phyloP scores from a whole-genome alignment of 2,329 filamentous ascomycete genomes.

The Thielaviopsis populi region DNA sequence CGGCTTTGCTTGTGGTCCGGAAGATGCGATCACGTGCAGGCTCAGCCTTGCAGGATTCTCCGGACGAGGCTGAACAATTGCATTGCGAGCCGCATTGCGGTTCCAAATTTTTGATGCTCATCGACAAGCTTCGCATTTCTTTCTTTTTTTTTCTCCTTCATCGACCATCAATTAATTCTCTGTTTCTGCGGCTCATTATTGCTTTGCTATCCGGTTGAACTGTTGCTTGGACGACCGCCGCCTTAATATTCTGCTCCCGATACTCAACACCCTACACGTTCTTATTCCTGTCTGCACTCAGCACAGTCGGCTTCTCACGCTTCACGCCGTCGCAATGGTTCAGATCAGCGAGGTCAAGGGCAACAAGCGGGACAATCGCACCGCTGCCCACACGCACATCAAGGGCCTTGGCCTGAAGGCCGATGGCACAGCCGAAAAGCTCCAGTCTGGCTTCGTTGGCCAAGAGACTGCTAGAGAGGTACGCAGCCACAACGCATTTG shows the following conservation, averaged over 20 bases:
- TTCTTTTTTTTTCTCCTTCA: background rate
- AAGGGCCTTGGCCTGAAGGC: conserved; percentile 76
- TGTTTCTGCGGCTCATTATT: background rate
- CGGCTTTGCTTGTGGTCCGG: background rate
- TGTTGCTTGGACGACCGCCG: no score
- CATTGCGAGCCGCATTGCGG: conserved; percentile 10
- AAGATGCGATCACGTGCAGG: conserved; percentile 14
- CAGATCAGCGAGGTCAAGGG: conserved; percentile 90
- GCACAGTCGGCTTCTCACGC: no score
- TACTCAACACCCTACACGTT: no score
- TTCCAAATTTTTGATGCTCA: conserved; percentile 10
- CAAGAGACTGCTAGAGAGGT: conserved; percentile 82
- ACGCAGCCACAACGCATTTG: conserved; percentile 21
- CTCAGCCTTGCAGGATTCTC: conserved; percentile 16
- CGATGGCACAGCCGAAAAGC: conserved; percentile 72
- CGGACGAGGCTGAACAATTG: conserved; percentile 14
- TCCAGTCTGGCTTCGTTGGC: conserved; percentile 74
- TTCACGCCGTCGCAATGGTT: conserved; percentile 42
- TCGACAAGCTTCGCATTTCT: background rate
- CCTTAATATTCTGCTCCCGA: no score
- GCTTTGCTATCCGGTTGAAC: background rate
- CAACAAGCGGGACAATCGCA: conserved; percentile 88
- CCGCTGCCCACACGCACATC: conserved; percentile 94
- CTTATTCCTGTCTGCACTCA: no score
- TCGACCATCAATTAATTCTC: conserved; percentile 1